These are phyloP conservation scores for Megacollybia marginata DNA, from an alignment of 768 basidiomycete species.

Conservation along the genomic window DNA sequence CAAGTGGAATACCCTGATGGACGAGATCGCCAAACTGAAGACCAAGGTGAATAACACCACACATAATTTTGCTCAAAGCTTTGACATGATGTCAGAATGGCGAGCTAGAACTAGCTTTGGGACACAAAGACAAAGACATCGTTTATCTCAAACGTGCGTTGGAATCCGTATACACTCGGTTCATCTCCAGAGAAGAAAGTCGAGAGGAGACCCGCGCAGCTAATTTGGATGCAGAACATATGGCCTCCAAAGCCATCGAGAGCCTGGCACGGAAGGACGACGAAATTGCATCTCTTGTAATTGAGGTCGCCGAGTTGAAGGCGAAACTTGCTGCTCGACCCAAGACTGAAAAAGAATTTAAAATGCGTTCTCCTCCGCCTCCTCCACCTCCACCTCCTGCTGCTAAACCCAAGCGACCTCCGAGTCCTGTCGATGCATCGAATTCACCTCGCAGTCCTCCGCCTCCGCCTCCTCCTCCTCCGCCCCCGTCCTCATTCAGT, in stretches of 20 bases:
- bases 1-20: conserved; percentile 65
- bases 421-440: background rate
- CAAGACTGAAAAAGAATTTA: conserved; percentile 65
- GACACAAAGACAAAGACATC: conserved; percentile 65
- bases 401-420: conserved; percentile 23
- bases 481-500: conserved; percentile 9
- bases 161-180: conserved; percentile 80
- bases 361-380: conserved; percentile 53
- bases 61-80: background rate
- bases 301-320: conserved; percentile 44
- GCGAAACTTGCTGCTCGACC: conserved; percentile 43
- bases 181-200: conserved; percentile 49
- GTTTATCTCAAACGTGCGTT: conserved; percentile 77
- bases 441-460: conserved; percentile 15
- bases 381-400: conserved; percentile 58
- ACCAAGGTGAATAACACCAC: conserved; percentile 43
- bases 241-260: conserved; percentile 68
- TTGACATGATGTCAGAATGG: conserved; percentile 31
- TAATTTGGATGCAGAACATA: conserved; percentile 57
- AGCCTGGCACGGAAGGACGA: conserved; percentile 61
- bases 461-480: conserved; percentile 19
- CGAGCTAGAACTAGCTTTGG: conserved; percentile 40
- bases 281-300: conserved; percentile 45
- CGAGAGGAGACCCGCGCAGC: conserved; percentile 36
- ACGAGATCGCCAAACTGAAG: conserved; percentile 69